Base-by-base conservation (phyloP, 2,329 filamentous ascomycete genomes). In the Sporothrix curviconia region DNA sequence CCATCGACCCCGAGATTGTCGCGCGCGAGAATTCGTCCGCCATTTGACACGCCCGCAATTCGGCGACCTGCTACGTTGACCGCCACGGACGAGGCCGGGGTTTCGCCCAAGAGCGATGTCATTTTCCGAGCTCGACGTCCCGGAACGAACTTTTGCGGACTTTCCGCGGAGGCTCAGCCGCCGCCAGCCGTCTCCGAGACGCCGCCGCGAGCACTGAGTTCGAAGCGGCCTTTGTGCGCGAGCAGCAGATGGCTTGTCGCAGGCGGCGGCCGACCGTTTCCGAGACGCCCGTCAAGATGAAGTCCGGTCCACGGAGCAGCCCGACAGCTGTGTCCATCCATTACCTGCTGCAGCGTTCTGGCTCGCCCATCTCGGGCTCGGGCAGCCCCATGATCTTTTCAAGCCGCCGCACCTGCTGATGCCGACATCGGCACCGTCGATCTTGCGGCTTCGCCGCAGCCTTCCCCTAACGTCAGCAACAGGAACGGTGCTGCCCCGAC, bases 1-100 rank as follows among this genome's bases (percentile, higher is more conserved):
- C 72, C 44, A 68, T 80, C 59, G 81, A 85, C 64, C 79, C 81
- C 17, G 83, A 85, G 64, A 80, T 86, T 64, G 73, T 76, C 52
- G 74, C 78, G 57, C 75, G 82, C 61, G 73, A 75, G 61, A n/a
- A 79, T 86, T 70, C 83, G 83, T 67, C 82, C 82, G 62, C 82
- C 83, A 62, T 85, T 86, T 64, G 84, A 87, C 66, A 84, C 84
- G 39, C n/a, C n/a, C n/a, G n/a, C 78, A 82, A 62, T 84, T 84
- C 71, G 81, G 82, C 61, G 84, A 87, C 66, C 71, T 86, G 50
- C 76, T 87, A 57, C 82, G 37, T 71, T 87, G 39, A 84, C 84
- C 55, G 83, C 83, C 32, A 85, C 81, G 66, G 74, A 76, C n/a
- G n/a, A n/a, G n/a, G 60, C 77, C 81, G 59, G 73, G 73, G n/a